These are phyloP conservation scores for Neoscytalidium dimidiatum DNA, from an alignment of 2,329 filamentous ascomycete genomes.

Conservation along the genomic window DNA sequence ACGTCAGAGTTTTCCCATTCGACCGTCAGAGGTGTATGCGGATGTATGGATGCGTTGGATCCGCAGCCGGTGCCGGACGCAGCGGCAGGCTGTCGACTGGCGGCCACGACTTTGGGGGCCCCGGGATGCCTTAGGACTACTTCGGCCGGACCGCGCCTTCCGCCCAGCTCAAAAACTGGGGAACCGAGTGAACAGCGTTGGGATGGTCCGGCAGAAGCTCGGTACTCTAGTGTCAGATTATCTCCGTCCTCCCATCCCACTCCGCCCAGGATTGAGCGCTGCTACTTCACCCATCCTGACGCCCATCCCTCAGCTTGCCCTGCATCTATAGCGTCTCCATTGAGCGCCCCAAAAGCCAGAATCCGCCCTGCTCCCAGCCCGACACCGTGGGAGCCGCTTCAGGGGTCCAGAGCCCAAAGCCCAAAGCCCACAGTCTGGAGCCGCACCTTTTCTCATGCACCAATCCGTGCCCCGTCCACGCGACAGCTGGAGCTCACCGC, in stretches of 20 bases:
- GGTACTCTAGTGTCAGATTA: background rate
- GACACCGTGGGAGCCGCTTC: background rate
- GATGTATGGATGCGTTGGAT: background rate
- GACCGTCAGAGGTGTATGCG: too few relatives aligned
- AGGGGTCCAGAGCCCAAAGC: background rate
- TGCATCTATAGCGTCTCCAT: background rate
- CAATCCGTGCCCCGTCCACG: background rate
- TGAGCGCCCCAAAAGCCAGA: background rate
- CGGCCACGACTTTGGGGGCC: background rate
- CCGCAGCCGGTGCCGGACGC: background rate
- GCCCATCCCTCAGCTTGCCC: background rate
- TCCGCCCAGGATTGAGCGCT: too few relatives aligned
- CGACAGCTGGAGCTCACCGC: background rate
- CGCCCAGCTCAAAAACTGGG: background rate
- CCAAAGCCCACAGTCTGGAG: background rate
- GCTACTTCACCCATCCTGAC: background rate
- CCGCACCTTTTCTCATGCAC: background rate
- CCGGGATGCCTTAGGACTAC: background rate
- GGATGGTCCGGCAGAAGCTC: background rate
- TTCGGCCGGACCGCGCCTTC: slow-evolving; percentile 3
- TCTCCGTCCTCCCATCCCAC: background rate
- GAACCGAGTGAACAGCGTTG: background rate
- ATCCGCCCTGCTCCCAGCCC: background rate
- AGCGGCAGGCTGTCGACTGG: too few relatives aligned
- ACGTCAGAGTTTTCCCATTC: background rate